phyloP scores from a whole-genome alignment of 2,329 filamentous ascomycete species.

The Calonectria montana region DNA sequence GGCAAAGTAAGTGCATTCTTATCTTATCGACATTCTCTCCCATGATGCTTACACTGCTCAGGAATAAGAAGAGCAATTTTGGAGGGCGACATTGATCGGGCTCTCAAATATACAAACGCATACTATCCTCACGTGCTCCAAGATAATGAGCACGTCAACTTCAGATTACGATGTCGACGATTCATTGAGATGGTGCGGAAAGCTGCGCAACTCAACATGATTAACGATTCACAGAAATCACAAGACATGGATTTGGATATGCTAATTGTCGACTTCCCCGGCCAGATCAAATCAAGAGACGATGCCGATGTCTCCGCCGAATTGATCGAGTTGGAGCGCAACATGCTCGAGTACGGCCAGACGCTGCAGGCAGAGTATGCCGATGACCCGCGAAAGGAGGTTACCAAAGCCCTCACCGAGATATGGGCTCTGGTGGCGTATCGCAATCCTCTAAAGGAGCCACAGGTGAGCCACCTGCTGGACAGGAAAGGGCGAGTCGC shows the following conservation, averaged over 20 bases:
- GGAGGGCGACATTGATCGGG: conserved; percentile 91
- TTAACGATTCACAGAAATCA: conserved; percentile 57
- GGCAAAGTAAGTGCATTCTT: conserved; percentile 74
- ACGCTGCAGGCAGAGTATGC: conserved; percentile 82
- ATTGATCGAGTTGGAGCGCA: conserved; percentile 66
- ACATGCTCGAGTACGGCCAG: conserved; percentile 84
- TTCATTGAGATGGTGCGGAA: conserved; percentile 94
- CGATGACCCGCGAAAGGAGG: conserved; percentile 75
- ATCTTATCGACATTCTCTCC: background rate
- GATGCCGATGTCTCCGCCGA: conserved; percentile 51
- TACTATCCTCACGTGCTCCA: conserved; percentile 85
- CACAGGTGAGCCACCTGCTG: conserved; percentile 80
- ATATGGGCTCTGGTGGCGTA: conserved; percentile 93
- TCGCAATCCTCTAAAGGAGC: conserved; percentile 79
- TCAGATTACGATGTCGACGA: conserved; percentile 87
- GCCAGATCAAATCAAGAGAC: conserved; percentile 53
- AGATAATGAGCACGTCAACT: conserved; percentile 86
- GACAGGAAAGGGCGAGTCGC: conserved; percentile 78
- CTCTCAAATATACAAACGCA: conserved; percentile 81
- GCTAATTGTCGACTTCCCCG: conserved; percentile 54
- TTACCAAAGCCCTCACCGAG: conserved; percentile 80
- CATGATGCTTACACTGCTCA: conserved; percentile 51
- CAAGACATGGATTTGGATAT: conserved; percentile 69
- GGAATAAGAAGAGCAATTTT: conserved; percentile 89
- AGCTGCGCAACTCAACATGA: conserved; percentile 72